Percentiles rank a stretch among this genome's conserved stretches.
Evolutionary conservation across 2,329 filamentous ascomycete genomes (phyloP).

Genomic region (Chrysoporthe deuterocubensis): DNA sequence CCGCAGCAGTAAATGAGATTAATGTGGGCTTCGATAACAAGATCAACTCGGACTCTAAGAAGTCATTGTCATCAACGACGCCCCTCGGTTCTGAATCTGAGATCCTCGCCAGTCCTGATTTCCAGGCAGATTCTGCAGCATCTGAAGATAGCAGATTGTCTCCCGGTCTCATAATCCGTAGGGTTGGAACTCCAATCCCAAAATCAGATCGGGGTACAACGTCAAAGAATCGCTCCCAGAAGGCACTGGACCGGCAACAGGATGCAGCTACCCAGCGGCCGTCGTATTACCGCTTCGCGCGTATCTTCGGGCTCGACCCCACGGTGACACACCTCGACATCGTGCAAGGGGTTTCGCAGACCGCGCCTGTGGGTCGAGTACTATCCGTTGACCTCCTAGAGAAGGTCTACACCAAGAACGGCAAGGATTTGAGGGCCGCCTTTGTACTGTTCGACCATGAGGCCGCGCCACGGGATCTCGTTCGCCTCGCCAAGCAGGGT

Average conservation of each 20-base stretch:
- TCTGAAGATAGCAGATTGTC: not conserved
- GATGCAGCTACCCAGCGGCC: not conserved
- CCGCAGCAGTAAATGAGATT: not conserved
- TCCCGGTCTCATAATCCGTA: not conserved
- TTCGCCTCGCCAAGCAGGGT: slow-evolving; percentile 9
- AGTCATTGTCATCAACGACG: not conserved
- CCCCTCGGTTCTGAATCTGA: too few relatives aligned
- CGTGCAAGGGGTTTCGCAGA: slow-evolving; percentile 1
- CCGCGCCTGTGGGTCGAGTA: slow-evolving; percentile 13
- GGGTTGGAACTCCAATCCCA: not conserved
- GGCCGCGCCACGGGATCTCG: not conserved
- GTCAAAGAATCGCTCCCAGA: not conserved
- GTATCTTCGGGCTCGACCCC: slow-evolving; percentile 3
- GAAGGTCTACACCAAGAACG: not conserved
- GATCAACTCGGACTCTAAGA: not conserved
- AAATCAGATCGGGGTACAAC: not conserved
- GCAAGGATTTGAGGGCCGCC: not conserved
- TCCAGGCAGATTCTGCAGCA: not conserved
- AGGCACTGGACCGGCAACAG: not conserved
- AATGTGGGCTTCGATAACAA: not conserved
- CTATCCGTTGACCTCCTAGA: not conserved
- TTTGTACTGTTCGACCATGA: slow-evolving; percentile 13
- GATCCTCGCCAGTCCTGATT: not conserved
- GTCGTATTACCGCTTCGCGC: not conserved
- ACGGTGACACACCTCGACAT: slow-evolving; percentile 9